Conservation (phyloP, 352 stramenopile genomes). For the Globisporangium megalacanthum region DNA sequence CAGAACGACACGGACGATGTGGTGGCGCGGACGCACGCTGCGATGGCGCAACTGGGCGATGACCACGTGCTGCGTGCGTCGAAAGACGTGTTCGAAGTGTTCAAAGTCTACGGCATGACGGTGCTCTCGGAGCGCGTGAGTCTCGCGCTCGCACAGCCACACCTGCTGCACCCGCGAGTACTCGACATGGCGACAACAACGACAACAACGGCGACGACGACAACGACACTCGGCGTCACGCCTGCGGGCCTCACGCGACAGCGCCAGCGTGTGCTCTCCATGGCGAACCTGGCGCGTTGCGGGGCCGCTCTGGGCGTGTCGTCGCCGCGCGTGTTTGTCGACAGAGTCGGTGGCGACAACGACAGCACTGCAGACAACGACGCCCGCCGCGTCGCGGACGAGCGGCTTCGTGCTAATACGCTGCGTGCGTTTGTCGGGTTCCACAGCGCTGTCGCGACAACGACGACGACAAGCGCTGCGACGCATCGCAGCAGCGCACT, state of each 20-base stretch:
- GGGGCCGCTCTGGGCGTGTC: constrained; percentile 33
- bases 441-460: constrained; percentile 50
- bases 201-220: not conserved
- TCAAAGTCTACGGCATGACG: constrained; percentile 80
- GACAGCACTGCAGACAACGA: constrained; percentile 2
- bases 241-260: constrained; percentile 45
- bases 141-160: constrained; percentile 34
- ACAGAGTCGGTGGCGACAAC: constrained; percentile 1
- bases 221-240: constrained; percentile 11
- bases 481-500: constrained; percentile 24
- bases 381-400: constrained; percentile 23
- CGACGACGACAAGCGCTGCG: constrained; percentile 10
- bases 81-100: constrained; percentile 70
- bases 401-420: constrained; percentile 46
- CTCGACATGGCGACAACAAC: not conserved
- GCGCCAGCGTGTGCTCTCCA: constrained; percentile 50
- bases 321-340: constrained; percentile 3
- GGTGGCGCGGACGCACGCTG: constrained; percentile 2
- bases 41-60: constrained; percentile 26
- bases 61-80: constrained; percentile 52
- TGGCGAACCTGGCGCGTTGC: constrained; percentile 51
- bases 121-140: constrained; percentile 68
- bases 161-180: constrained; percentile 6
- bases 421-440: constrained; percentile 69
- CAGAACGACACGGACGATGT: not conserved